phyloP scores from a whole-genome alignment of 495 filamentous ascomycete species.

The Pyrenula massariospora region DNA sequence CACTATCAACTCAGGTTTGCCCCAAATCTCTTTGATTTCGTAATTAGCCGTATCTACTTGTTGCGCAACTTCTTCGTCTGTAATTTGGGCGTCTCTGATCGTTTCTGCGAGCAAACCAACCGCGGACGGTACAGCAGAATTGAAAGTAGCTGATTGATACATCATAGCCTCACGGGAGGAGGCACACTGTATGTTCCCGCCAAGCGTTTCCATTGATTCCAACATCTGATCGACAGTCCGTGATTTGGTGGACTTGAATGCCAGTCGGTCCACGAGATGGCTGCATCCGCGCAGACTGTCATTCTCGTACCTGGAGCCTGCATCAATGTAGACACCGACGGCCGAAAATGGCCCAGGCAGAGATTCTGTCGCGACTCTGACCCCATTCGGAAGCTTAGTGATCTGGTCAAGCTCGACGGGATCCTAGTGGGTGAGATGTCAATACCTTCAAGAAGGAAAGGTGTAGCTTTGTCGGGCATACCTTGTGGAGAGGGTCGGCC shows the following conservation, averaged over 20 bases:
- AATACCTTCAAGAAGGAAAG: background rate
- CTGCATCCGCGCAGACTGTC: slow-evolving; percentile 76
- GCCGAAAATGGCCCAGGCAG: slow-evolving; percentile 92
- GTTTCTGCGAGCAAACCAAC: slow-evolving; percentile 86
- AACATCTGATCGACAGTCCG: slow-evolving; percentile 75
- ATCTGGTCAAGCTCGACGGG: slow-evolving; percentile 79
- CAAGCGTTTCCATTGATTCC: slow-evolving; percentile 71
- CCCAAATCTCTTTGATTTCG: slow-evolving; percentile 96
- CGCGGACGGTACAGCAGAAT: slow-evolving; percentile 74
- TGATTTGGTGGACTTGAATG: slow-evolving; percentile 82
- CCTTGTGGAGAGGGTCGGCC: background rate
- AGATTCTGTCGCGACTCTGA: slow-evolving; percentile 91
- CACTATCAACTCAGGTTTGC: slow-evolving; percentile 88
- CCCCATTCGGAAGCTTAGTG: slow-evolving; percentile 82
- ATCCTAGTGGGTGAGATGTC: slow-evolving; percentile 44
- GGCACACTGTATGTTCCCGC: slow-evolving; percentile 92
- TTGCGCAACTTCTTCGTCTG: slow-evolving; percentile 75
- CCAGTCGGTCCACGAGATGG: slow-evolving; percentile 90
- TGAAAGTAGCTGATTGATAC: slow-evolving; percentile 98
- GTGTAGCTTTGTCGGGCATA: background rate
- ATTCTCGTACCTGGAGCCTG: slow-evolving; percentile 90
- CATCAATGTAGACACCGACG: slow-evolving; percentile 93
- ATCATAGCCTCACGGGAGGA: slow-evolving; percentile 93
- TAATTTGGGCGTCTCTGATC: slow-evolving; percentile 77
- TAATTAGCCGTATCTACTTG: slow-evolving; percentile 88